phyloP scores from a whole-genome alignment of 768 basidiomycete species.

The Mycena vulgaris region DNA sequence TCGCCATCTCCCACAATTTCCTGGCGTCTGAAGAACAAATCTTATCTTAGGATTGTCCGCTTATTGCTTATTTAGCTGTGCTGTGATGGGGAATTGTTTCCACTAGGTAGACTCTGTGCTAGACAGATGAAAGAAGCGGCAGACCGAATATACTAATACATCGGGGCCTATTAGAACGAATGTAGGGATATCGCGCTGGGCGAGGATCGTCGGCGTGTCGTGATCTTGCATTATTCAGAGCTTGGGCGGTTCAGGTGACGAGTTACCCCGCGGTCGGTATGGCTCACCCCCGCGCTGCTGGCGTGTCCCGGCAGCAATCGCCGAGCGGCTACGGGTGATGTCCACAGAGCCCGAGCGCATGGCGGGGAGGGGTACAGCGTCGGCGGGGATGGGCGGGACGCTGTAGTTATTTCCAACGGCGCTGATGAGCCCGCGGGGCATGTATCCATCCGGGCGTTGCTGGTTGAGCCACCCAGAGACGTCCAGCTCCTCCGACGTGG shows the following conservation, averaged over 20 bases:
- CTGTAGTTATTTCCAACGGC: slow-evolving; percentile 33
- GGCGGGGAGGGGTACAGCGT: not conserved
- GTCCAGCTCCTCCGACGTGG: slow-evolving; percentile 29
- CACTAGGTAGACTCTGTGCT: not conserved
- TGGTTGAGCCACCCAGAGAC: slow-evolving; percentile 38
- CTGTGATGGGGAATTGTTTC: no score
- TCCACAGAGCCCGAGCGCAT: slow-evolving; percentile 18
- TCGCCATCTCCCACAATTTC: no score
- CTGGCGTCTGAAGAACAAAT: no score
- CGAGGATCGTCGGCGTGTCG: slow-evolving; percentile 14
- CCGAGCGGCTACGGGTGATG: slow-evolving; percentile 27
- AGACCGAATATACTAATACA: slow-evolving; percentile 32
- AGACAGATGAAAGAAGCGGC: slow-evolving; percentile 12
- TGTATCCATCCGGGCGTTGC: slow-evolving; percentile 41
- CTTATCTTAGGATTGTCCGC: no score
- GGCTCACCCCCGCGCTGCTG: not conserved
- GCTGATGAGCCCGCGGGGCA: slow-evolving; percentile 41
- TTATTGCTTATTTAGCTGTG: no score
- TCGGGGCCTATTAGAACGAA: slow-evolving; percentile 31
- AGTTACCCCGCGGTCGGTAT: slow-evolving; percentile 17
- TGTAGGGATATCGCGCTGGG: slow-evolving; percentile 28
- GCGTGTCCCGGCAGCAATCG: not conserved
- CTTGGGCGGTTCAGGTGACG: slow-evolving; percentile 26
- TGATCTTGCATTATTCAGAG: slow-evolving; percentile 17
- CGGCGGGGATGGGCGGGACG: slow-evolving; percentile 26